phyloP scores from a whole-genome alignment of 2,329 filamentous ascomycete genomes.

The Lachnellula occidentalis region DNA sequence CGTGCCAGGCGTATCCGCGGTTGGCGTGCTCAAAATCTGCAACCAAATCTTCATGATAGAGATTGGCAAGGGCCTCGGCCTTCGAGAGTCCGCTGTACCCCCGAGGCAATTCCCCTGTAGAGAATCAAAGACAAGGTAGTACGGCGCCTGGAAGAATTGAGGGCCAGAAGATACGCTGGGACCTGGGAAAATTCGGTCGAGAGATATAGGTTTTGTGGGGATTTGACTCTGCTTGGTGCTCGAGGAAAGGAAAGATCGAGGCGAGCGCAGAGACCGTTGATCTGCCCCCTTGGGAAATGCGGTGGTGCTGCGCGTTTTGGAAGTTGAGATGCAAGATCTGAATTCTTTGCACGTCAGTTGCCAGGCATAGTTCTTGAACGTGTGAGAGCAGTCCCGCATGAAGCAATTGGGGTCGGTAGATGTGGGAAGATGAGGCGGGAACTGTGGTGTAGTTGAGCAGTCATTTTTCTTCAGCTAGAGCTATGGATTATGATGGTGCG shows the following conservation, averaged over 20 bases:
- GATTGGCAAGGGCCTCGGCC: background rate
- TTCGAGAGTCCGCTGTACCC: background rate
- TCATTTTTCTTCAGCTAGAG: background rate
- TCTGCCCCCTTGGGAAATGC: no score
- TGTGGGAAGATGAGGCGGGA: background rate
- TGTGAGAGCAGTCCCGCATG: background rate
- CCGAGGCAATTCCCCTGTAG: background rate
- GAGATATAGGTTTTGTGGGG: background rate
- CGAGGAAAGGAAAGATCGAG: background rate
- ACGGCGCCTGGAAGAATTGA: background rate
- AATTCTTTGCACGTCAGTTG: background rate
- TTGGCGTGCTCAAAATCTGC: conserved; percentile 75
- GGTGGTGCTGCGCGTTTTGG: background rate
- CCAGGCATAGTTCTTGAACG: background rate
- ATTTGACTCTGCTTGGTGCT: background rate
- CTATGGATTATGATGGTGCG: background rate
- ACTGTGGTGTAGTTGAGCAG: background rate
- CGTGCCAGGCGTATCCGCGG: conserved; percentile 81
- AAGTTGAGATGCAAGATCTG: conserved; percentile 1
- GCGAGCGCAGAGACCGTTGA: no score
- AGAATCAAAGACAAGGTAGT: background rate
- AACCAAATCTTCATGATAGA: conserved; percentile 63
- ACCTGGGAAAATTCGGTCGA: conserved; percentile 10
- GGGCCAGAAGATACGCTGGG: background rate
- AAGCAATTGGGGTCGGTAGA: background rate